Conservation (phyloP, 805 yeast genomes). For the Hanseniaspora pseudoguilliermondii region DNA sequence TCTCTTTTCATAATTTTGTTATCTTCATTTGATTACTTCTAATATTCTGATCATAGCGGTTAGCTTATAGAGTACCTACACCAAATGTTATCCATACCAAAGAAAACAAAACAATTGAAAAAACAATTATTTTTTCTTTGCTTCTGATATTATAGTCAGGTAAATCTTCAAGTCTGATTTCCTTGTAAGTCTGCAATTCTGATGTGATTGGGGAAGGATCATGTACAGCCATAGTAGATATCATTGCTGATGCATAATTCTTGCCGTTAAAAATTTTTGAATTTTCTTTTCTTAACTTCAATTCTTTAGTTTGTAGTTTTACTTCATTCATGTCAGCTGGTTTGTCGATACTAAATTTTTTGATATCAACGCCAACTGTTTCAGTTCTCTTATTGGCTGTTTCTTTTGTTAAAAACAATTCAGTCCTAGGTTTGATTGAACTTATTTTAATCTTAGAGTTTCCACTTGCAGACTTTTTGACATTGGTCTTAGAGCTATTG, state of each 20-base stretch:
- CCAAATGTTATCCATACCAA: conserved; percentile 1
- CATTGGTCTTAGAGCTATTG: not conserved
- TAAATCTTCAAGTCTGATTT: not conserved
- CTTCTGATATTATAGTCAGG: not conserved
- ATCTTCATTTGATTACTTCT: no score
- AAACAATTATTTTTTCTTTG: not conserved
- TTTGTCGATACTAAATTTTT: not conserved
- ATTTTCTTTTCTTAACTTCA: not conserved
- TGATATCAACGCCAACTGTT: not conserved
- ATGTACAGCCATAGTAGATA: not conserved
- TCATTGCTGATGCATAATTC: not conserved
- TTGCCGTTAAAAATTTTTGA: not conserved
- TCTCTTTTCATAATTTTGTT: not conserved
- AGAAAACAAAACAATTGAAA: not conserved
- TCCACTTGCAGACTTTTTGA: not conserved
- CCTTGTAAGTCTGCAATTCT: not conserved
- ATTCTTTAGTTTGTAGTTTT: not conserved
- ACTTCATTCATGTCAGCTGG: not conserved
- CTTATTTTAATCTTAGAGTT: not conserved
- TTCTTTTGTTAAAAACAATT: not conserved
- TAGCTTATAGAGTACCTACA: not conserved
- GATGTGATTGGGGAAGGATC: not conserved
- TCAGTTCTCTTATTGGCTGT: not conserved
- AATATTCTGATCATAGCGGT: not conserved
- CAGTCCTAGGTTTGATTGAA: not conserved